Base-by-base conservation (phyloP, 129 eudicot species). In the Ambrosia artemisiifolia region DNA sequence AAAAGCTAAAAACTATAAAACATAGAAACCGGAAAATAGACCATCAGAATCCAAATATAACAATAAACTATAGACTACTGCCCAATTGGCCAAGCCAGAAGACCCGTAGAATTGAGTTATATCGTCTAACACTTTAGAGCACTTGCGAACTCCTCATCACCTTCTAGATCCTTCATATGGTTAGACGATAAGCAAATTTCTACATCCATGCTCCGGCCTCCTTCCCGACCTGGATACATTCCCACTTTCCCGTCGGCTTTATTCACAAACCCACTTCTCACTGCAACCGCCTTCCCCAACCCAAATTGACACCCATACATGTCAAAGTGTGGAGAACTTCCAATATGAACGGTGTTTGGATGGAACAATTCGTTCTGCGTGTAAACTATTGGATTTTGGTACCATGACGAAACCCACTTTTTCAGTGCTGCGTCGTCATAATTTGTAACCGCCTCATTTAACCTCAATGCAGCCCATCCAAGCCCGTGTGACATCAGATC, bases 271-370 rank as follows among this genome's bases (percentile, higher is more conserved):
- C n/a, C n/a, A n/a, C n/a, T n/a, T n/a, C n/a, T n/a, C n/a, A n/a
- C n/a, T n/a, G n/a, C n/a, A n/a, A n/a, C n/a, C n/a, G n/a, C n/a
- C n/a, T n/a, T n/a, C n/a, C n/a, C 90, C 78, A 81, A 74, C 50
- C 84, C 90, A 14, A 85, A 82, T 11, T 82, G 82, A 38, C 75
- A 75, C 11, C 73, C 82, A 10, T 85, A 81, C 69, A 81, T 73
- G 13, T 78, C 73, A 62, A 78, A 81, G 51, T 83, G 35, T 4
- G 86, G 83, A 0, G 86, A 85, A 36, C 82, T 78, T 70, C 78
- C 79, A 9, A 76, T 10, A 1, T 34, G 18, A 4, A 75, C 48
- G 33, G 2, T 5, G 43, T 70, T 63, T 5, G 64, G 32, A 18
- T 33, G 30, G 1, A 65, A 36, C 1, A 75, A 17, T 0, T 42